Conservation (phyloP, 116 monocot genomes). For the Cymodocea nodosa region DNA sequence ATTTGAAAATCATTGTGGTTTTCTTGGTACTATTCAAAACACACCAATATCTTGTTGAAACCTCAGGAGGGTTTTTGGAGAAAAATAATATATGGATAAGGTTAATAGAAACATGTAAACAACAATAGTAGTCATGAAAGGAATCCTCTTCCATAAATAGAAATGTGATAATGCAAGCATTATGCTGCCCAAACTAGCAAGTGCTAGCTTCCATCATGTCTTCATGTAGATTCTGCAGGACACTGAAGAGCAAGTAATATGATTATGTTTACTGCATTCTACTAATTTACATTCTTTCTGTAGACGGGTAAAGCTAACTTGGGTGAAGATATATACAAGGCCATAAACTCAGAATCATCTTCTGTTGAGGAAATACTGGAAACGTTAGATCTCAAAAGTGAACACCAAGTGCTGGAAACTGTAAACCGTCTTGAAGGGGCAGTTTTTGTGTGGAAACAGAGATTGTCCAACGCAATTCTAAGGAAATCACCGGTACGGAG, state of each 20-base stretch:
- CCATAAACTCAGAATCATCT: slow-evolving; percentile 26
- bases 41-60: background rate
- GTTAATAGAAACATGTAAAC: no score
- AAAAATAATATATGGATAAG: background rate
- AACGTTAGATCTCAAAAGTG: slow-evolving; percentile 51
- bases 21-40: background rate
- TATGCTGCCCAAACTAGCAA: no score
- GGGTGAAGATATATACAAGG: slow-evolving; percentile 49
- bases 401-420: slow-evolving; percentile 59
- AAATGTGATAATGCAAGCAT: no score
- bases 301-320: slow-evolving; percentile 80
- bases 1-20: background rate
- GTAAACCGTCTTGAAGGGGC: slow-evolving; percentile 74
- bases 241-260: background rate
- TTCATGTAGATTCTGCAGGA: background rate
- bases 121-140: no score
- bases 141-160: no score
- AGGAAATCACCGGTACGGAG: slow-evolving; percentile 33
- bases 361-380: slow-evolving; percentile 49
- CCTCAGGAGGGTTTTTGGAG: background rate
- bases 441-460: slow-evolving; percentile 57
- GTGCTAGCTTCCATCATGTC: background rate
- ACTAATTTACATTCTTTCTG: slow-evolving; percentile 6
- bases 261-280: background rate
- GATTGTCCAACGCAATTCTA: slow-evolving; percentile 24